phyloP scores from a whole-genome alignment of 768 basidiomycete species.

The Boletus pseudopeckii region DNA sequence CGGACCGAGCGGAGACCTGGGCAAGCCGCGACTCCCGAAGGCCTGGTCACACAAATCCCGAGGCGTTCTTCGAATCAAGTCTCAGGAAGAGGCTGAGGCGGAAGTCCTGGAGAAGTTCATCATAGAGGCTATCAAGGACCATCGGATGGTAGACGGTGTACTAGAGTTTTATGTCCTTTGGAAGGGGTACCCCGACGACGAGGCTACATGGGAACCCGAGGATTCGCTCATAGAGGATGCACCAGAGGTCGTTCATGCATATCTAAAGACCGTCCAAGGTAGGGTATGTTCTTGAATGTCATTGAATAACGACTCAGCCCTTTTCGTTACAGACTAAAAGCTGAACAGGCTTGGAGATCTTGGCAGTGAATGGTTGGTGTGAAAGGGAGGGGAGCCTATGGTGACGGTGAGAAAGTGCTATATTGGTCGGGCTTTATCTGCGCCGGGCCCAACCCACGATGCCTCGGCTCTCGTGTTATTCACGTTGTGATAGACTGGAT shows the following conservation, averaged over 20 bases:
- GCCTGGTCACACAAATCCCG: conserved; percentile 56
- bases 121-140: conserved; percentile 37
- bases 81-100: conserved; percentile 28
- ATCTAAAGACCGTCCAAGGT: conserved; percentile 25
- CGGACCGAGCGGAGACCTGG: conserved; percentile 26
- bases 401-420: conserved; percentile 8
- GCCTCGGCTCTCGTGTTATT: neutral
- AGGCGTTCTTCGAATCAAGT: conserved; percentile 39
- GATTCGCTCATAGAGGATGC: conserved; percentile 46
- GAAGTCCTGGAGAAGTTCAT: conserved; percentile 41
- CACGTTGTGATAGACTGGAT: conserved; percentile 7
- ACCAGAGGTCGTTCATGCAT: conserved; percentile 42
- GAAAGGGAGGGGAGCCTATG: neutral
- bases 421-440: conserved; percentile 8
- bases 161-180: conserved; percentile 51
- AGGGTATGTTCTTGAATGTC: neutral
- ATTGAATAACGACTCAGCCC: neutral
- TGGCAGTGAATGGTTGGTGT: neutral
- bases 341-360: neutral
- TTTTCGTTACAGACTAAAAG: conserved; percentile 3
- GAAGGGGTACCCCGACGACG: conserved; percentile 48
- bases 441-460: neutral
- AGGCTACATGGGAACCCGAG: conserved; percentile 61
- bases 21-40: conserved; percentile 39
- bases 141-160: conserved; percentile 36